Base-by-base conservation (phyloP, 2,329 filamentous ascomycete genomes). In the Exutisphaerella laricina region DNA sequence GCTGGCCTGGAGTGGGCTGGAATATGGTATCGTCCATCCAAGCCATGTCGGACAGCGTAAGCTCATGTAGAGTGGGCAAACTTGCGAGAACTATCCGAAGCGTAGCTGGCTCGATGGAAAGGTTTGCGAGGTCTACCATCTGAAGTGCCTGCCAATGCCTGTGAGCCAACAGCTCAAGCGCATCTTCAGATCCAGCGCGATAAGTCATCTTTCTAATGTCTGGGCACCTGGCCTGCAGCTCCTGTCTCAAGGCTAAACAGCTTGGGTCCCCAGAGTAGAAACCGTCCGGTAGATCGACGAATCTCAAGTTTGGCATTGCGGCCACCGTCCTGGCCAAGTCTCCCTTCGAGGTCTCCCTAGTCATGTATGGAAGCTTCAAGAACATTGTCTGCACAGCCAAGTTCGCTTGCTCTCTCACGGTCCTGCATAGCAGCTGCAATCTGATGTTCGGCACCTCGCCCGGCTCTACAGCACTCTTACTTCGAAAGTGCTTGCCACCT, bases 321-420 rank as follows among this genome's bases (percentile, higher is more conserved):
- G 88, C 87, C 35, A 96, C 84, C 18, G 85, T 87, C 38, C 88
- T 80, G 7, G 90, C 89, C 36, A 96, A 77, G 50, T 90, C 85
- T 41, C 85, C 77, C 62, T 92, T 88, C 62, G 78, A 85, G 1
- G 85, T 85, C 69, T 96, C 88, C 45, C 90, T 81, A 41, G 90
- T 83, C 90, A 96, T 96, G 66, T 95, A 96, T 5, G 90, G 88
- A 46, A 88, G 81, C 70, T 95, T 94, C 58, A 97, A 73, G 56
- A 83, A 88, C 58, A 82, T 70, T 4, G 95, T 86, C 30, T 79
- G 71, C 42, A 76, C 71, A 23, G 83, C 88, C 33, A 94, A 64
- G 35, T 69, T 79, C 16, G 80, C 77, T 49, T 88, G 83, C 37
- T 90, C 85, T 50, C 88, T 80, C 37, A 96, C 79, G 1, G 88